phyloP scores from a whole-genome alignment of 257 asterid genomes.

The Primulina huaijiensis region DNA sequence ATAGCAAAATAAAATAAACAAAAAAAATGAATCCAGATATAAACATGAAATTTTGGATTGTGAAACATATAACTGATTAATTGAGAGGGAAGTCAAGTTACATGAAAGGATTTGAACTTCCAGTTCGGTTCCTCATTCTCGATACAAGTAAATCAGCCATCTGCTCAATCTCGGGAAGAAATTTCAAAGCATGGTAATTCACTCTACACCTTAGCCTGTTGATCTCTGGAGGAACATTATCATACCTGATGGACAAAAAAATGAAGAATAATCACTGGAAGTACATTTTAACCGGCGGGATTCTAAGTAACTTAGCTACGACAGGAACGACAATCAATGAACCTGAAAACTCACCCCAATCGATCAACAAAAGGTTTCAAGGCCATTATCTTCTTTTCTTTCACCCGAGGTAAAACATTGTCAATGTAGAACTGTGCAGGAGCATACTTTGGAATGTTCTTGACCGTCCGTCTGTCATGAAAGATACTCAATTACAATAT shows the following conservation, averaged over 20 bases:
- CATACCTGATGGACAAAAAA: conserved; percentile 58
- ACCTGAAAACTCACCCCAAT: conserved; percentile 73
- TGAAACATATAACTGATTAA: conserved; percentile 19
- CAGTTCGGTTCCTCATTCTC: conserved; percentile 95
- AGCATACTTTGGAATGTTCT: conserved; percentile 97
- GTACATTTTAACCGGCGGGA: conserved; percentile 11
- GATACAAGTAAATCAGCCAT: conserved; percentile 95
- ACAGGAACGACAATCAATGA: conserved; percentile 11
- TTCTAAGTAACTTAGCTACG: neutral
- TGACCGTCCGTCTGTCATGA: conserved; percentile 81
- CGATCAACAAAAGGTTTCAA: conserved; percentile 98
- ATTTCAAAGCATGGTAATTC: conserved; percentile 93
- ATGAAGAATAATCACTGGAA: conserved; percentile 4
- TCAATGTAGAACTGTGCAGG: conserved; percentile 96
- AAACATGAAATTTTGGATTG: neutral
- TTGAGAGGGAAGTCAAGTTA: conserved; percentile 33
- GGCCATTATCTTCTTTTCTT: conserved; percentile 96
- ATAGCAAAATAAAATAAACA: neutral
- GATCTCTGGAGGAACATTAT: conserved; percentile 93
- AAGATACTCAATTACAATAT: conserved; percentile 28
- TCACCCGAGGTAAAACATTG: conserved; percentile 90
- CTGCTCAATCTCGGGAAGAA: conserved; percentile 92
- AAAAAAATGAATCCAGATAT: neutral
- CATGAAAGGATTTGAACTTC: conserved; percentile 91
- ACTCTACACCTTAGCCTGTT: conserved; percentile 97